Base-by-base conservation (phyloP, 768 basidiomycete genomes). In the Mycena maculata region DNA sequence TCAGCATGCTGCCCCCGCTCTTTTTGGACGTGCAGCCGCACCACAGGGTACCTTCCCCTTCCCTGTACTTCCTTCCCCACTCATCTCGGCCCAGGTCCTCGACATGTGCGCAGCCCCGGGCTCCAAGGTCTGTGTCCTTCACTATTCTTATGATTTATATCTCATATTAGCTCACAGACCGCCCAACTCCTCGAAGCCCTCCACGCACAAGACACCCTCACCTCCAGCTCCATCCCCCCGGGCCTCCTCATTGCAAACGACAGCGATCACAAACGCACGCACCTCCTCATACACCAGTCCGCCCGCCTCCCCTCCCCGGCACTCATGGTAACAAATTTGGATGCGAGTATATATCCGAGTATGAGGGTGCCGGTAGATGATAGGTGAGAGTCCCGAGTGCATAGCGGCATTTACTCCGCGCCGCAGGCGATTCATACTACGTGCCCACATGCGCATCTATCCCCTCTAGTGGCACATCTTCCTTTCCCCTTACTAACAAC, bases 41-140 rank as follows among this genome's bases (percentile, higher is more conserved):
- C 76, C 97, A 99, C 76, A 84, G 82, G 73, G 92, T 90, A 74
- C 55, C 85, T 79, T 61, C 41, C 84, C 80, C 61, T 39, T 39
- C 13, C 12, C 11, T 54, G 9, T 38, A 18, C 31, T 38, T 62
- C 11, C 23, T n/a, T n/a, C 28, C 18, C 31, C 47, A 53, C 15
- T 60, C n/a, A 42, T 60, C n/a, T 38, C 41, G 62, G 60, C 52
- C 20, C 62, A 93, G 89, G 92, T 94, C 22, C 89, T 99, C 73
- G 98, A 99, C 77, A 95, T 97, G 94, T 99, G 98, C 76, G 98
- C 98, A 20, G 97, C 98, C 2, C 98, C 98, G 0, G 98, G 98
- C 7, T 98, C 96, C 25, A 99, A 99, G 83, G 94, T 93, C 70
- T 33, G 75, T 65, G 28, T n/a, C 50, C 23, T 20, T 36, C 60